Evolutionary conservation across 352 stramenopile genomes (phyloP), one percentile per base, ranked within the genome.

Genomic region (Globisporangium nunn): DNA sequence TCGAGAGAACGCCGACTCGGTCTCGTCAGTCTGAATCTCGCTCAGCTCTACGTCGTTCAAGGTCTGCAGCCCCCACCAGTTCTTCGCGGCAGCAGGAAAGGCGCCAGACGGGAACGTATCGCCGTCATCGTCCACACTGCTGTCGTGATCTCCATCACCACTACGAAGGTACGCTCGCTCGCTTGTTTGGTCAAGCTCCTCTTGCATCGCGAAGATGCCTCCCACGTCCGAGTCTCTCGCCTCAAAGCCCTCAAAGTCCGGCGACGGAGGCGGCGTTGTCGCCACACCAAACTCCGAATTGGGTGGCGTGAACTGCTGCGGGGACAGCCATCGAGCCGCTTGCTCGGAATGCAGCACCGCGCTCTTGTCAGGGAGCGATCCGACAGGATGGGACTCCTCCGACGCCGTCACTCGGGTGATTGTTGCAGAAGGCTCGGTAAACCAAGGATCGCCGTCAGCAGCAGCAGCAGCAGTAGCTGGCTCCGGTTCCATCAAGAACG

Each of bases 21-120:
- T 92, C 37, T 83, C 79, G 60, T 91, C 81, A 0, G 81, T 92
- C 50, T 92, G 81, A 6, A 88, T 44, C 33, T 92, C 81, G 47
- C 81, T 92, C 12, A 90, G 66, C 47, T 90, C 81, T 46, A 88
- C 70, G 30, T 90, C 81, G 18, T 70, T 61, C 23, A 52, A 50
- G 18, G 71, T 68, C 28, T 86, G 59, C 60, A 84, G 79, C 2
- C 76, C 74, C 79, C 80, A 92, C 78, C 75, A 90, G 54, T 89
- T 84, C 56, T 88, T 87, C 10, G 75, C 84, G 14, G 72, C 71
- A 14, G 76, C 81, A 10, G 78, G 78, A 41, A 88, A 87, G 1
- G 71, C 75, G 17, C 64, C 72, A 56, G 66, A 62, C 14, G 73
- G 59, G n/a, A 76, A 87, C 2, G 23, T 23, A 23, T 67, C 12